A percentile compares a stretch with the other conserved stretches of the same genome.
Conservation (phyloP, 202 grass and related monocot species). For the Elaeis oleifera region DNA sequence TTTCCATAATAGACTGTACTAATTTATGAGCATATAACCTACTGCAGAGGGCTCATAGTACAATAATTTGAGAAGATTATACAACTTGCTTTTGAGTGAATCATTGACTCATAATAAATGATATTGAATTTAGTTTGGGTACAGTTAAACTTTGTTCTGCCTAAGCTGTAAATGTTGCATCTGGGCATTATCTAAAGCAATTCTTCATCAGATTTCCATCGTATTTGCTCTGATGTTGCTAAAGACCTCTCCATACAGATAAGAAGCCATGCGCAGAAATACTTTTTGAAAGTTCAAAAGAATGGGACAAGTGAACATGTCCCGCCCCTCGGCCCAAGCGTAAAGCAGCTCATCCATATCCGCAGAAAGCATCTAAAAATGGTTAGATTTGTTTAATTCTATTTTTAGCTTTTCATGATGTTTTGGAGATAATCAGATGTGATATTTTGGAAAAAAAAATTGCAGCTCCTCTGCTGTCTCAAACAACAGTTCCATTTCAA, state of each 20-base stretch:
- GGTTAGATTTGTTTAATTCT: constrained; percentile 34
- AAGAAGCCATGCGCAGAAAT: constrained; percentile 97
- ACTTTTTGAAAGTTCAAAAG: constrained; percentile 99
- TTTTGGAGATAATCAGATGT: background rate
- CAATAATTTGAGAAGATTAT: background rate
- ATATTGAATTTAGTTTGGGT: background rate
- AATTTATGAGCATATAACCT: no score
- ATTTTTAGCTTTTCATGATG: background rate
- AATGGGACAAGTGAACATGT: constrained; percentile 94
- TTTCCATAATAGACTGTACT: no score
- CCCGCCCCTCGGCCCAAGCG: constrained; percentile 96
- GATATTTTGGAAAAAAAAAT: constrained; percentile 2
- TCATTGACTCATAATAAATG: no score
- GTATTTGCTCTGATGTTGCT: constrained; percentile 4
- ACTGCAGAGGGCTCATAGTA: background rate
- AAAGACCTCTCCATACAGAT: constrained; percentile 45
- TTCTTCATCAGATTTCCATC: background rate
- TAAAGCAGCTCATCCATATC: constrained; percentile 96
- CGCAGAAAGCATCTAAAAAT: constrained; percentile 93
- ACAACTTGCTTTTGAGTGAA: background rate
- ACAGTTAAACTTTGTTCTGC: background rate
- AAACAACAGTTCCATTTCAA: constrained; percentile 28
- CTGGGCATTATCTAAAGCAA: no score
- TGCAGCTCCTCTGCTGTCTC: constrained; percentile 25
- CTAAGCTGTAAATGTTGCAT: no score